Base-by-base conservation (phyloP, 164 flowering plant species). In the Euptelea pleiosperma region DNA sequence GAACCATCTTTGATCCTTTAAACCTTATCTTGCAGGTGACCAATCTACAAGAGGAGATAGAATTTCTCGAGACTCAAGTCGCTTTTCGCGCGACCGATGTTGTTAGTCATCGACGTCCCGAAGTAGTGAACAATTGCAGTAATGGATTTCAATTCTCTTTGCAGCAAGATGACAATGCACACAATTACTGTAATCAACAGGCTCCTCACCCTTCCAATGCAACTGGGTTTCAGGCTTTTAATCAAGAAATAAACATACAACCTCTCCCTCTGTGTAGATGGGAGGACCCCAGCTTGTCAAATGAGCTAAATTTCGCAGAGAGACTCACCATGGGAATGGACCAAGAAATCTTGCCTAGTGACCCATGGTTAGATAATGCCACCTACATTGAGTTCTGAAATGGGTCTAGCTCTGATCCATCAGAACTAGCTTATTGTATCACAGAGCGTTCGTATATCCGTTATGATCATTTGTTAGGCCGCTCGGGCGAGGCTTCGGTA, bases 31-130 rank as follows among this genome's bases (percentile, higher is more conserved):
- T 74, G 67, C 75, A 85, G 91, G 84, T 86, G 24, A 85, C 77
- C 3, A 61, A 52, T 55, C 66, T 86, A 19, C 83, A 81, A 63
- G 82, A 74, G 65, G 85, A 86, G 75, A 82, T 86, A 35, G 81
- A 77, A 45, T 7, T 48, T 11, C 74, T 86, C 0, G 77, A 70
- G 30, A 74, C 53, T 34, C 83, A 81, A 58, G 75, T 72, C 45
- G 62, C 65, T 5, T 67, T 47, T 33, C 41, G 44, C 15, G 28
- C 40, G 1, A 42, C 58, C 42, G 52, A 62, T 41, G 34, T 40
- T 36, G 46, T 61, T 29, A 57, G 24, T 42, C 16, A 48, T 50
- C 65, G 39, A 41, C 43, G 57, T 48, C 26, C 54, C 29, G 53
- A 55, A 37, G 53, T 44, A 50, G 30, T 58, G 14, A 43, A 36